phyloP scores from a whole-genome alignment of 306 rosid species.

The Hylodesmum podocarpum region DNA sequence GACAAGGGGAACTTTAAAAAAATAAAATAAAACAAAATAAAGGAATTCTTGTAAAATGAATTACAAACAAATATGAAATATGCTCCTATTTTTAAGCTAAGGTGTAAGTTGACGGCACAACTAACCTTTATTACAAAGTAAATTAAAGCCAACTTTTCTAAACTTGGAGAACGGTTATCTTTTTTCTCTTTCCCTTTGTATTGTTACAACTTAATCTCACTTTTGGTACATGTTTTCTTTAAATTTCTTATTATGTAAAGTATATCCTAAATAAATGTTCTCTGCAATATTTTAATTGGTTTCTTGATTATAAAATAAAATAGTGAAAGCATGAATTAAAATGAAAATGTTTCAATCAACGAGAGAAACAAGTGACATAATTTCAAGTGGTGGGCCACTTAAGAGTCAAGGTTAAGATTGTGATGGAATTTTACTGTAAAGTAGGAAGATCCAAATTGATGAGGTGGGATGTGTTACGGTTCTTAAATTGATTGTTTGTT shows the following conservation, averaged over 20 bases:
- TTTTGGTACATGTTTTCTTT: not conserved
- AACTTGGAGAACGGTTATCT: not conserved
- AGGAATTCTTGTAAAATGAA: not conserved
- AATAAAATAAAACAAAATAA: not conserved
- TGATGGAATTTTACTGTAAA: not conserved
- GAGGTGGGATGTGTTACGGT: not conserved
- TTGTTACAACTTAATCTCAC: not conserved
- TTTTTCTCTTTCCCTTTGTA: not conserved
- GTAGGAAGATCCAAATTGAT: no score
- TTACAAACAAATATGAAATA: not conserved
- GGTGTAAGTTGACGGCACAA: not conserved
- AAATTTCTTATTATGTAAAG: not conserved
- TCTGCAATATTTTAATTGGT: not conserved
- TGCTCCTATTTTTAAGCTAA: not conserved
- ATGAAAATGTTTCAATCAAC: not conserved
- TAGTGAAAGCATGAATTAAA: not conserved
- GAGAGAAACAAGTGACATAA: not conserved
- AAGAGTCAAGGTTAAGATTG: not conserved
- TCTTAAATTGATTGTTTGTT: not conserved
- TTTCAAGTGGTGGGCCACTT: not conserved
- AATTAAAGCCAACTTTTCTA: not conserved
- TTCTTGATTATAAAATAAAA: no score
- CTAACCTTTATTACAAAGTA: constrained; percentile 4
- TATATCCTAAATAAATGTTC: not conserved
- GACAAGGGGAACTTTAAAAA: no score